Evolutionary conservation across 805 yeast genomes (phyloP).

Genomic region (Lachancea sp.): DNA sequence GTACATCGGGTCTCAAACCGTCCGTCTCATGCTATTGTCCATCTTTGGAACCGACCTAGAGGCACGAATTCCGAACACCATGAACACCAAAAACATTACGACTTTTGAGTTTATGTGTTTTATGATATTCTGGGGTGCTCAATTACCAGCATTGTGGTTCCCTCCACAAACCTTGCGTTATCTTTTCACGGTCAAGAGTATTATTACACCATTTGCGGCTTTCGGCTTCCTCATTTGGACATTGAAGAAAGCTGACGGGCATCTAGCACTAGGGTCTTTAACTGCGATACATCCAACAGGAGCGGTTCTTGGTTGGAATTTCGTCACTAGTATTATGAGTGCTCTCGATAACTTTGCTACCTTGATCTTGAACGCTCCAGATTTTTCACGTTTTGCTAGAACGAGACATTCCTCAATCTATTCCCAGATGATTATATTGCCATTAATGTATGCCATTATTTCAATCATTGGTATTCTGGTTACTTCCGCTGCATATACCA

Average conservation of each 20-base stretch:
- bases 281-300: conserved; percentile 15
- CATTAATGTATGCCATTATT: conserved; percentile 65
- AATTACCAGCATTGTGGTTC: conserved; percentile 76
- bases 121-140: conserved; percentile 74
- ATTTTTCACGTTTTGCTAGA: conserved; percentile 69
- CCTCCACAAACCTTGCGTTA: conserved; percentile 80
- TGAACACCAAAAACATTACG: conserved; percentile 52
- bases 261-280: conserved; percentile 26
- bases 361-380: conserved; percentile 74
- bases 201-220: conserved; percentile 76
- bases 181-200: conserved; percentile 76
- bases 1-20: conserved; percentile 82
- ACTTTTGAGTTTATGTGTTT: conserved; percentile 68
- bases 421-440: conserved; percentile 56
- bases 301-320: conserved; percentile 67
- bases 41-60: conserved; percentile 67
- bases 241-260: conserved; percentile 69
- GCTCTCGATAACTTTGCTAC: conserved; percentile 77
- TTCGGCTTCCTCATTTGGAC: conserved; percentile 83
- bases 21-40: conserved; percentile 68
- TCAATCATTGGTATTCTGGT: conserved; percentile 75
- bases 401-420: conserved; percentile 40
- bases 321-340: conserved; percentile 64
- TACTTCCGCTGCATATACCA: conserved; percentile 53
- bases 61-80: conserved; percentile 56